These are phyloP conservation scores for Fusarium sp. DNA, from an alignment of 2,329 filamentous ascomycete genomes.

Conservation along the genomic window DNA sequence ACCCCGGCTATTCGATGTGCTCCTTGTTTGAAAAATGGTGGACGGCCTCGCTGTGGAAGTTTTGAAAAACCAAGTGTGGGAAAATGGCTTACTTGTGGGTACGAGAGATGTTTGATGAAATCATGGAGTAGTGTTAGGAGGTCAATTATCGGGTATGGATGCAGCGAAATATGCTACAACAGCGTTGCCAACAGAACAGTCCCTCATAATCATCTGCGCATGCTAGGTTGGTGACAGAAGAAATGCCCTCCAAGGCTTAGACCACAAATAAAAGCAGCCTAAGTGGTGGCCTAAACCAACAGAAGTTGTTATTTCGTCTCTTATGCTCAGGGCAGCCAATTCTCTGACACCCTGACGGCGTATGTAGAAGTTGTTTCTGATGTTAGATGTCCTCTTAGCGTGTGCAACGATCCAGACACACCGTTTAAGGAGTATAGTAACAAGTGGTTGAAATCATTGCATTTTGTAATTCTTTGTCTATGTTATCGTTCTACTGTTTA, in stretches of 20 bases:
- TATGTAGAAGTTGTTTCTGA: background rate
- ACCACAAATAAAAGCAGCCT: background rate
- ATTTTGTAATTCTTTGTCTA: slow-evolving; percentile 1
- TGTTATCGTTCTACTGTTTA: background rate
- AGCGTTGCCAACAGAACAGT: background rate
- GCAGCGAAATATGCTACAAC: background rate
- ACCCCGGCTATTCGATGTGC: background rate
- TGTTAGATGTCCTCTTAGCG: background rate
- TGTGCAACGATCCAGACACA: background rate
- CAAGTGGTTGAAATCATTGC: background rate
- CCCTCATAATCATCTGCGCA: background rate
- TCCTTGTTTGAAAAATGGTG: background rate
- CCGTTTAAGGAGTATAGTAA: background rate
- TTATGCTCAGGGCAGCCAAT: background rate
- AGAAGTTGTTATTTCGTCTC: background rate
- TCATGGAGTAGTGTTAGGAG: background rate
- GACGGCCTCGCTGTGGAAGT: background rate
- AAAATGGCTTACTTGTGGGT: background rate
- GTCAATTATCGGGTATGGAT: background rate
- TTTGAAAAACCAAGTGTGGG: background rate
- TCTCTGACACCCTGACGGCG: background rate
- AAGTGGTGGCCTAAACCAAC: background rate
- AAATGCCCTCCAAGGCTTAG: background rate
- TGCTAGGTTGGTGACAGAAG: background rate
- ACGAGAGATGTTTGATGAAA: background rate